Evolutionary conservation across 495 filamentous ascomycete species (phyloP), one percentile per base, ranked within the genome.

Genomic region (Neurospora cerealis): DNA sequence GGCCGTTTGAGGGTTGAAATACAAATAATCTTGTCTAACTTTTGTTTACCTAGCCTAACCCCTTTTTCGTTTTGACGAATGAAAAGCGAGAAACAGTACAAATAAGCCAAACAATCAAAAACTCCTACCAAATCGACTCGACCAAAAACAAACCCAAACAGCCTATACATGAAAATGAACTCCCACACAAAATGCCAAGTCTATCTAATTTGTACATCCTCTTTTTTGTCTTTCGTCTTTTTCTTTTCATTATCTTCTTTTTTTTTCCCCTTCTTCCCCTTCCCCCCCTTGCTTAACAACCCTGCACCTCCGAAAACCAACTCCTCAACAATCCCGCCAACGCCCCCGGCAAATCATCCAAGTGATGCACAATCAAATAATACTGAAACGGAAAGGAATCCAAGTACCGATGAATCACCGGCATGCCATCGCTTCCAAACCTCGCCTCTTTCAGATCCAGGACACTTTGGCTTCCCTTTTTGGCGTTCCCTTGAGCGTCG

Each of bases 331-430:
- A 88, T 74, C 89, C 91, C 28, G 94, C 93, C 83, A 98, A 81
- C 71, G 97, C 93, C 28, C 91, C 90, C 32, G 96, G 96, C 75
- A 99, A 85, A 82, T 98, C 94, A 77, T 89, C 90, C 60, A 98
- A 91, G 85, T 98, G 91, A 72, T 93, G 90, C 72, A 98, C 95
- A 78, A 99, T 92, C 60, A 98, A 82, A 79, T 97, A 99, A 83
- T 97, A 98, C 78, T 89, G 88, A 81, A 99, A 99, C 13, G 96
- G 96, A 82, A 99, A 99, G 24, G 89, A 89, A 80, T 99, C 96
- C 69, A 99, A 86, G 81, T 99, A 99, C 73, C 91, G 89, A 83
- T 93, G 90, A 80, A 94, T 93, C 75, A 89, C 91, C 2, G 81
- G 83, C 69, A 76, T 78, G 71, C 91, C 90, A 81, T 93, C 89